Percentiles rank a stretch among this genome's conserved stretches.
These are phyloP conservation scores for Claviceps humidiphila DNA, from an alignment of 2,329 filamentous ascomycete species.

Conservation along the genomic window DNA sequence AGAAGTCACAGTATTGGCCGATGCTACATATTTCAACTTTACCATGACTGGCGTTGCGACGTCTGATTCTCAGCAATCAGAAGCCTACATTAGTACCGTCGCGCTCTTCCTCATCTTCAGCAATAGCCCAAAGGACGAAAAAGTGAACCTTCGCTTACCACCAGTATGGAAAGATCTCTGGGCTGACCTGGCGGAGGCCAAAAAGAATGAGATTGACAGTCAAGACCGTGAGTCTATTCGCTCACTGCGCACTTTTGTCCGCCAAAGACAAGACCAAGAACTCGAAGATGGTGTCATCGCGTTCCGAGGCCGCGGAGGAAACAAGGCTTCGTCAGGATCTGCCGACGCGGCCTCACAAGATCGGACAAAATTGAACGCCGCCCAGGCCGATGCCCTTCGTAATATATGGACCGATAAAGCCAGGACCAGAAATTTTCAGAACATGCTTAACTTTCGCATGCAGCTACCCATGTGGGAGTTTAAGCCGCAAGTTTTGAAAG, in stretches of 20 bases:
- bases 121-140: conserved; percentile 71
- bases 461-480: conserved; percentile 86
- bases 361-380: conserved; percentile 23
- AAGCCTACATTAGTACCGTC: conserved; percentile 70
- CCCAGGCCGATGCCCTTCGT: conserved; percentile 36
- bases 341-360: conserved; percentile 36
- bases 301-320: conserved; percentile 48
- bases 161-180: conserved; percentile 75
- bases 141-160: conserved; percentile 65
- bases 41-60: conserved; percentile 66
- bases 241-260: conserved; percentile 56
- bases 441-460: conserved; percentile 66
- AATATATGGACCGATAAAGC: conserved; percentile 48
- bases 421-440: conserved; percentile 49
- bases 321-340: conserved; percentile 33
- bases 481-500: conserved; percentile 60
- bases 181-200: conserved; percentile 59
- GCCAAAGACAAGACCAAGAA: conserved; percentile 54
- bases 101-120: conserved; percentile 73
- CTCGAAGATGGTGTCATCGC: conserved; percentile 63
- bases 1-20: conserved; percentile 31
- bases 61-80: conserved; percentile 66
- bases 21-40: conserved; percentile 45
- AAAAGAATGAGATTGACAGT: conserved; percentile 57
- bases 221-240: conserved; percentile 57